Evolutionary conservation across 257 asterid genomes (phyloP).

Genomic region (Osmanthus fragrans): DNA sequence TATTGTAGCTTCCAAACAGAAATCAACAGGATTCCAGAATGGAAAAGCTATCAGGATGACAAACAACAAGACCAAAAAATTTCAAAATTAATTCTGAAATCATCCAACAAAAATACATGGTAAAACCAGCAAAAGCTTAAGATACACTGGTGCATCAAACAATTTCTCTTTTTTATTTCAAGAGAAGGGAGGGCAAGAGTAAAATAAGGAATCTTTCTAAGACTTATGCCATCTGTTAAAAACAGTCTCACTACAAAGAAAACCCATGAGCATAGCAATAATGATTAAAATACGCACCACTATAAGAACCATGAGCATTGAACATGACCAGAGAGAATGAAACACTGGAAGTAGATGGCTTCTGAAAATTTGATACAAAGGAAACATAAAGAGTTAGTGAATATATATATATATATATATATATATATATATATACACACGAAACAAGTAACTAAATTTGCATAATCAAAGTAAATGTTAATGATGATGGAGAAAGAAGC

Average conservation of each 20-base stretch:
- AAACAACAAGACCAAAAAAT: neutral
- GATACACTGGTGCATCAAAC: neutral
- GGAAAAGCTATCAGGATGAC: neutral
- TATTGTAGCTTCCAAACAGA: neutral
- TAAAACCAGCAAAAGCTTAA: neutral
- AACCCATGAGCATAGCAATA: neutral
- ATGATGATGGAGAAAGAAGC: neutral
- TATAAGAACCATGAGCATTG: constrained; percentile 59
- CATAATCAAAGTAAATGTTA: neutral
- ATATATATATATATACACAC: too few relatives aligned
- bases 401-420: constrained; percentile 6
- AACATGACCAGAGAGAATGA: constrained; percentile 69
- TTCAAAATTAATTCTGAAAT: neutral
- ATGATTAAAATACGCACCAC: constrained; percentile 51
- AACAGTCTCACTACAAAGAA: neutral
- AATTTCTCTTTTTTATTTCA: neutral
- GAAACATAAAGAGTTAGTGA: neutral
- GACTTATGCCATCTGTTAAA: neutral
- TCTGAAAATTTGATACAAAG: constrained; percentile 43
- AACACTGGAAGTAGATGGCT: constrained; percentile 46
- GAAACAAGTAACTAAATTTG: neutral
- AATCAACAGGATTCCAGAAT: neutral
- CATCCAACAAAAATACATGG: neutral
- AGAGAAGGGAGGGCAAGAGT: neutral
- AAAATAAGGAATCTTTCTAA: neutral